These are phyloP conservation scores for Monosporascus ibericus DNA, from an alignment of 2,329 filamentous ascomycete species.

Conservation along the genomic window DNA sequence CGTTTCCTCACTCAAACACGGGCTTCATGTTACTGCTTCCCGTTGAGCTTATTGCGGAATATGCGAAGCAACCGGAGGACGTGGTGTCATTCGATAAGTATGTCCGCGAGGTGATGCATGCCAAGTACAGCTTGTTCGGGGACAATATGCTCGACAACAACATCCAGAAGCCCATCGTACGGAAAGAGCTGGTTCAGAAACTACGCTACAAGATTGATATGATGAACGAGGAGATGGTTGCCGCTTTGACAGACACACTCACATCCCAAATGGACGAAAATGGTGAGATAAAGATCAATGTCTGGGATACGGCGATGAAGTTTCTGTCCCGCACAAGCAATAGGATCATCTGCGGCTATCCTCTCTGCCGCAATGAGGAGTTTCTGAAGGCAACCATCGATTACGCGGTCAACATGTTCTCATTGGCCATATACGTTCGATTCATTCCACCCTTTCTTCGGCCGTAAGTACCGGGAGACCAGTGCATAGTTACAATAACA, in stretches of 20 bases:
- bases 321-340: constrained; percentile 3
- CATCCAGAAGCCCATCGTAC: constrained; percentile 4
- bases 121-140: neutral
- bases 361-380: constrained; percentile 11
- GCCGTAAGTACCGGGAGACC: neutral
- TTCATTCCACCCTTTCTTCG: constrained; percentile 7
- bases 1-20: neutral
- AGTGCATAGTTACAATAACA: neutral
- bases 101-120: neutral
- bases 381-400: constrained; percentile 12
- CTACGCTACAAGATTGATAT: constrained; percentile 6
- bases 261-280: constrained; percentile 2
- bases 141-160: constrained; percentile 1
- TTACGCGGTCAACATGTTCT: constrained; percentile 12
- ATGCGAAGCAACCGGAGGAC: neutral
- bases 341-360: constrained; percentile 9
- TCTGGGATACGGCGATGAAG: constrained; percentile 10
- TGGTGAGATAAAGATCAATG: constrained; percentile 5
- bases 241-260: constrained; percentile 2
- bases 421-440: constrained; percentile 9
- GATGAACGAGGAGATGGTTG: constrained; percentile 6
- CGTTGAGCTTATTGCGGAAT: neutral
- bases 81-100: neutral
- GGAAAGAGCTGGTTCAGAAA: constrained; percentile 7
- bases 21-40: neutral